Base-by-base conservation (phyloP, 2,329 filamentous ascomycete genomes). In the Ilyonectria destructans region DNA sequence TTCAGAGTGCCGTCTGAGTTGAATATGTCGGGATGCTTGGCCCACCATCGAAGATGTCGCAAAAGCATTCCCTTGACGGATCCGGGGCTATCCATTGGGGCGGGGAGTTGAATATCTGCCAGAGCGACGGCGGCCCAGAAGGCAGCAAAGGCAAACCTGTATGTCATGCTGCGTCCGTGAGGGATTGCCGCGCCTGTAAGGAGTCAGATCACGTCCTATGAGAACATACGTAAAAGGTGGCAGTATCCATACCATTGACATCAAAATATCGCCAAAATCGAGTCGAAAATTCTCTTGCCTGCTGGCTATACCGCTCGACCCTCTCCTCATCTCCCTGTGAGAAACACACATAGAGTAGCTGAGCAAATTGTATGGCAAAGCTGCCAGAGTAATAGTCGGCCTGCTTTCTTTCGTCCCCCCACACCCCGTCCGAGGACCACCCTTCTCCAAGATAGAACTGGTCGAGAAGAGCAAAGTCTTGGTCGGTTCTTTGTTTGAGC, bases 1-100 rank as follows among this genome's bases (percentile, higher is more conserved):
- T 82, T 86, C 37, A 87, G 46, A 0, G 84, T 85, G 1, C 85
- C 85, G 59, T 87, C 85, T 0, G 79, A 37, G 59, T 85, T 78
- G 75, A 87, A 87, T 4, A 86, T 82, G 2, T 72, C 37, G 0
- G 78, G 78, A 6, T 81, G 67, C 12, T 76, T 73, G 0, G 79
- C 72, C 85, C 85, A 88, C 84, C 84, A 87, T 4, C 85, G 79
- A n/a, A 87, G 75, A 60, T 87, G 84, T 0, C 85, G 81, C 1
- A 87, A 75, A 0, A 88, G 77, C 26, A 87, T 79, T 0, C 85
- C 85, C 71, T 86, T 87, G 19, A 85, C 67, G 0, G 78, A 73
- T 0, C 85, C 84, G 15, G 76, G 77, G 2, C 77, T 72, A 10
- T 79, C 62, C 1, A 86, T 58, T 0, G 82, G 81, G 0, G 70